A percentile compares a stretch with the other conserved stretches of the same genome.
These are phyloP conservation scores for Halteria grandinella DNA, from an alignment of 73 alveolate species.

Conservation along the genomic window DNA sequence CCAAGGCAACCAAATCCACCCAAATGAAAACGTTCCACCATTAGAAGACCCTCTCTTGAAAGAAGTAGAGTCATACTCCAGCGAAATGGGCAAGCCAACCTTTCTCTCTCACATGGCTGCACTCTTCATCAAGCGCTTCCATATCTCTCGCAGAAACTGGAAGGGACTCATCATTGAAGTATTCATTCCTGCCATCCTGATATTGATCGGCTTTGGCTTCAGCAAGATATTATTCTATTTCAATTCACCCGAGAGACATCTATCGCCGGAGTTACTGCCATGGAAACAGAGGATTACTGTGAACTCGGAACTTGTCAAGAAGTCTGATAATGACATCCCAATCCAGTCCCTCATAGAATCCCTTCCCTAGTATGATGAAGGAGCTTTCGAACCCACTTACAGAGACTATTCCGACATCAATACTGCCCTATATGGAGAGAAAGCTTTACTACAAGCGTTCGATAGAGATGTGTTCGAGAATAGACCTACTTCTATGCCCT, in stretches of 20 bases:
- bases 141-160: conserved; percentile 74
- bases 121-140: conserved; percentile 75
- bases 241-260: conserved; percentile 38
- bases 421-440: neutral
- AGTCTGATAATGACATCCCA: no score
- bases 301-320: no score
- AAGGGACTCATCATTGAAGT: conserved; percentile 81
- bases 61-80: no score
- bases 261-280: conserved; percentile 37
- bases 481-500: neutral
- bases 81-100: no score
- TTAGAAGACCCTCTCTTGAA: neutral
- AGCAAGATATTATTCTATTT: conserved; percentile 49
- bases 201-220: conserved; percentile 73
- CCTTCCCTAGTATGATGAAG: no score
- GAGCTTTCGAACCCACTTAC: neutral
- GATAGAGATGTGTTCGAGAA: conserved; percentile 34
- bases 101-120: no score
- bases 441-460: conserved; percentile 8
- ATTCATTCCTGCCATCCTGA: conserved; percentile 76
- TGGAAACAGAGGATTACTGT: conserved; percentile 17
- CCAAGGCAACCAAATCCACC: conserved; percentile 30
- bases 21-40: conserved; percentile 6
- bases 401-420: neutral
- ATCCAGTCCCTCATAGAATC: no score